A percentile compares a stretch with the other conserved stretches of the same genome.
phyloP scores from a whole-genome alignment of 2,329 filamentous ascomycete genomes.

The Akanthomyces lecanii region DNA sequence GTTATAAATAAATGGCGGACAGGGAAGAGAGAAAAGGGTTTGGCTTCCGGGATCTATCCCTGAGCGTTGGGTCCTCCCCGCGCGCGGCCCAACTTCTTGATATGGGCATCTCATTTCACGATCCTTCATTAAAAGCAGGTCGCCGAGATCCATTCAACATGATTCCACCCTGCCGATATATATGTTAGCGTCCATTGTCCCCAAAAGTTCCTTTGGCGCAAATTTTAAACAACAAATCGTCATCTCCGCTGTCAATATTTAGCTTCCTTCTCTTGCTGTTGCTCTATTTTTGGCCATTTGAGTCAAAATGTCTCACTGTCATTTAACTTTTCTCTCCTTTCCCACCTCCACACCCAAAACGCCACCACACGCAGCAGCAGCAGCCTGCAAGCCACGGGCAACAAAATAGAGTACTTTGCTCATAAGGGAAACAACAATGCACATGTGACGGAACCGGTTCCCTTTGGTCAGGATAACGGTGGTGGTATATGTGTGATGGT shows the following conservation, averaged over 20 bases:
- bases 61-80: neutral
- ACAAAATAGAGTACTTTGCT: no score
- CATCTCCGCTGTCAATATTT: neutral
- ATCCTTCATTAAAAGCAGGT: no score
- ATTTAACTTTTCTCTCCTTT: neutral
- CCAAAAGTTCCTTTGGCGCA: no score
- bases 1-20: slow-evolving; percentile 3
- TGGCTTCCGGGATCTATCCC: neutral
- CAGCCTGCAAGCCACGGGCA: neutral
- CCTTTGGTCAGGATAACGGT: neutral
- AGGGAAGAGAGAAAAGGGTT: no score
- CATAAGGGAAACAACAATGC: neutral
- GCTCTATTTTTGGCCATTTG: slow-evolving; percentile 15
- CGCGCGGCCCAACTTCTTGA: no score
- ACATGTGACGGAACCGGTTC: neutral
- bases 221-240: neutral
- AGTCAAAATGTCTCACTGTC: slow-evolving; percentile 13
- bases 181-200: no score
- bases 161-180: no score
- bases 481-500: neutral
- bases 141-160: no score
- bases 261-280: neutral
- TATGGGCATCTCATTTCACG: no score
- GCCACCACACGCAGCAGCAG: neutral
- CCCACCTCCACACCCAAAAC: neutral